Base-by-base conservation (phyloP, 2,329 filamentous ascomycete species). In the Microdochium paspali region DNA sequence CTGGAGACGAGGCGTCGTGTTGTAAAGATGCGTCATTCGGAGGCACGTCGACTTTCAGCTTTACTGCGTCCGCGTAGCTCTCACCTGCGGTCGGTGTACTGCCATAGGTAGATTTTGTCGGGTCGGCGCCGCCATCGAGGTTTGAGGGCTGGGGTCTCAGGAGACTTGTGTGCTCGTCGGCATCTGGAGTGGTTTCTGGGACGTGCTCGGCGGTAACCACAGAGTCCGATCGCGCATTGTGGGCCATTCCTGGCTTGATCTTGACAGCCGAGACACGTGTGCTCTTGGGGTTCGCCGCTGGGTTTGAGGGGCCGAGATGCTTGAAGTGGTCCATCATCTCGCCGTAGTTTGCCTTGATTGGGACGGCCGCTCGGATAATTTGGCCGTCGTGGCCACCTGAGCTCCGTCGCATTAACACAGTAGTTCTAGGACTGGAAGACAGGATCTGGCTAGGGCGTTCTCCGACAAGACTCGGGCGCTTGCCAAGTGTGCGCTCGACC, bases 271-370 rank as follows among this genome's bases (percentile, higher is more conserved):
- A 76, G 18, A 76, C 77, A 18, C 74, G 73, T 1, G 80, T 83
- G 48, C 72, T 74, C 60, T 77, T 80, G 2, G 82, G 82, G 47
- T 82, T 80, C 15, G 76, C 74, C 5, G 82, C 82, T 20, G 77
- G 75, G 57, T 85, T 86, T 1, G 81, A 84, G 0, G 82, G 82
- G 1, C 82, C 82, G 0, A 85, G 74, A 51, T 80, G 75, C 53
- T 80, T 82, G 42, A 85, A 67, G 53, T 84, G 78, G 56, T 80
- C 73, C 56, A 72, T 74, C 67, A 84, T 79, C 46, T 85, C 80
- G 46, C 79, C 73, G 25, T 82, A 67, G 46, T 79, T 83, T 4
- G 78, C 75, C 54, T 79, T 76, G 4, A 84, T 68, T 2, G 79
- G 69, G 6, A 83, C 68, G 0, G 72, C 67, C 1, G 67, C 66